phyloP scores from a whole-genome alignment of 208 protist genomes.

The Zelonia costaricensis region DNA sequence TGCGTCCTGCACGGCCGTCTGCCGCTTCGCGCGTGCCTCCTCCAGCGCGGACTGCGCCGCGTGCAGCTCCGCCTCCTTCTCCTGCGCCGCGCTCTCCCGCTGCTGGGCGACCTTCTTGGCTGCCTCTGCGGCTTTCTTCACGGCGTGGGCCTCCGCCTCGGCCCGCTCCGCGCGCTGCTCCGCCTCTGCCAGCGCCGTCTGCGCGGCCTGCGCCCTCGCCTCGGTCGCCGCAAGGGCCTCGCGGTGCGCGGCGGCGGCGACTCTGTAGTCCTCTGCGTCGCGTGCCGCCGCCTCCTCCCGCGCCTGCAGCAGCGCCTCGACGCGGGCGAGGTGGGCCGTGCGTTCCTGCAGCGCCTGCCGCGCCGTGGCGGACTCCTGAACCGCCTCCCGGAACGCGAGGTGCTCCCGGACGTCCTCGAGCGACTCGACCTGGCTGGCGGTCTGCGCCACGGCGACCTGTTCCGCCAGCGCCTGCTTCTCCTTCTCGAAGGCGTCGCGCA shows the following conservation, averaged over 20 bases:
- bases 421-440: not conserved
- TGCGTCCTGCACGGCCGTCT: not conserved
- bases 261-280: no score
- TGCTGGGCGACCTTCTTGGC: no score
- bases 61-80: not conserved
- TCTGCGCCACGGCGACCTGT: slow-evolving; percentile 15
- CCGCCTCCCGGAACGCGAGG: slow-evolving; percentile 1
- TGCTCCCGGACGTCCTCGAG: slow-evolving; percentile 4
- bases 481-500: not conserved
- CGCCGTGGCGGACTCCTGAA: not conserved
- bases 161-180: no score
- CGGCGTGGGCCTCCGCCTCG: slow-evolving; percentile 2
- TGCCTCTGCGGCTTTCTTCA: not conserved
- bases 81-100: no score
- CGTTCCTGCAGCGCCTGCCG: not conserved
- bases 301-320: slow-evolving; percentile 2
- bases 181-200: no score
- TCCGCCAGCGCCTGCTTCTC: slow-evolving; percentile 4
- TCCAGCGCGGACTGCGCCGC: slow-evolving; percentile 4
- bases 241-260: no score
- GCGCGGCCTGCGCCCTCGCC: no score
- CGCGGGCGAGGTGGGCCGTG: not conserved
- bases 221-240: no score
- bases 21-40: slow-evolving; percentile 1
- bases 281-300: slow-evolving; percentile 1